These are phyloP conservation scores for Posidonia australis DNA, from an alignment of 106 monocot genomes.

Conservation along the genomic window DNA sequence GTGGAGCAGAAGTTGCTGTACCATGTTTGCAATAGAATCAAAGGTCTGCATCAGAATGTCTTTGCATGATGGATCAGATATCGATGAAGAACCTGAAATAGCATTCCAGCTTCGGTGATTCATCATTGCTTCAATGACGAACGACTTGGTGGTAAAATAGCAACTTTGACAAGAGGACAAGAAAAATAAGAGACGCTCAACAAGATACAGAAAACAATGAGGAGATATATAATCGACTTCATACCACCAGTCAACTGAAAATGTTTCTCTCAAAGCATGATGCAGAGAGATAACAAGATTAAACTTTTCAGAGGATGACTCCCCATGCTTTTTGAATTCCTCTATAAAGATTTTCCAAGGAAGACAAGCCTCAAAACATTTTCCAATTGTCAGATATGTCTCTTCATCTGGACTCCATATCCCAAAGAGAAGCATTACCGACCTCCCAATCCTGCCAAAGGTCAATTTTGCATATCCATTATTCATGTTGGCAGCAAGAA, in stretches of 20 bases:
- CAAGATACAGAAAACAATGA: constrained; percentile 32
- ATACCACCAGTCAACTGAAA: constrained; percentile 4
- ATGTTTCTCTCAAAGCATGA: constrained; percentile 13
- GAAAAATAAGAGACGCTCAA: constrained; percentile 27
- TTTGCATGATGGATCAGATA: neutral
- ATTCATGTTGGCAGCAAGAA: constrained; percentile 6
- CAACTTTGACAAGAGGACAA: constrained; percentile 11
- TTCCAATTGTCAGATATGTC: neutral
- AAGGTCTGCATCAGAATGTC: neutral
- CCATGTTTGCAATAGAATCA: neutral
- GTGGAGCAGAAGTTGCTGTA: constrained; percentile 1
- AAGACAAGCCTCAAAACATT: neutral
- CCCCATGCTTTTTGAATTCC: neutral
- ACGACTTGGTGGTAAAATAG: constrained; percentile 20
- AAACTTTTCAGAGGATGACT: neutral
- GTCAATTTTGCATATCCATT: constrained; percentile 3
- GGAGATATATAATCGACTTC: constrained; percentile 33
- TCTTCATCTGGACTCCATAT: constrained; percentile 13
- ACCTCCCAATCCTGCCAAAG: constrained; percentile 30
- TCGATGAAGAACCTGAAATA: neutral
- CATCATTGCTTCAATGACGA: constrained; percentile 17
- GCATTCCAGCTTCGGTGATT: neutral
- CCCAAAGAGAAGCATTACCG: constrained; percentile 25
- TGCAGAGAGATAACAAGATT: neutral
- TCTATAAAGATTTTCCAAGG: constrained; percentile 21